Percentiles rank a stretch among this genome's conserved stretches.
These are phyloP conservation scores for Cryptococcus hybrid DNA, from an alignment of 1,284 basidiomycete species.

Conservation along the genomic window DNA sequence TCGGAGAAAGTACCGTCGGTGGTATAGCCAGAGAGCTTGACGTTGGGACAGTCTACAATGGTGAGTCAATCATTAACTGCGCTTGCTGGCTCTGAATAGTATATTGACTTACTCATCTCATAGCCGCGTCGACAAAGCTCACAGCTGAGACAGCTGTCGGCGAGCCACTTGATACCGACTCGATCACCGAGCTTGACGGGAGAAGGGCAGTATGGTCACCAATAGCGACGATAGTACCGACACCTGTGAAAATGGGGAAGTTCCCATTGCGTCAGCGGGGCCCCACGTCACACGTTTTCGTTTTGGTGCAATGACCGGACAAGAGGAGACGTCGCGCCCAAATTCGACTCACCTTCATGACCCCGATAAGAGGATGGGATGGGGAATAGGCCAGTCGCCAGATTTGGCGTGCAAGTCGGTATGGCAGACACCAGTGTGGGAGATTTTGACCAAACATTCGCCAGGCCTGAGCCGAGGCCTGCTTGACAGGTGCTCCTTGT, in stretches of 20 bases:
- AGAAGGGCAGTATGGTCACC: conserved; percentile 62
- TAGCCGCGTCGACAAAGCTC: conserved; percentile 69
- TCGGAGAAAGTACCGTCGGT: conserved; percentile 82
- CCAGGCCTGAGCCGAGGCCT: conserved; percentile 67
- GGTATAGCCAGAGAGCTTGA: conserved; percentile 67
- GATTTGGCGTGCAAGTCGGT: conserved; percentile 59
- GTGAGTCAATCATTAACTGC: background rate
- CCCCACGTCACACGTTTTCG: no score
- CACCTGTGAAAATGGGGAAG: conserved; percentile 6
- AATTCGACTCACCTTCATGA: conserved; percentile 26
- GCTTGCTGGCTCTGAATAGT: background rate
- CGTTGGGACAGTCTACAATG: conserved; percentile 56
- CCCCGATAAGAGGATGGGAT: conserved; percentile 48
- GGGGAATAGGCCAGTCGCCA: conserved; percentile 67
- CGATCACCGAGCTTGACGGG: conserved; percentile 64
- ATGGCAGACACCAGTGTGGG: conserved; percentile 59
- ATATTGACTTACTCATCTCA: conserved; percentile 52
- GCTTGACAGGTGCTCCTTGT: conserved; percentile 54
- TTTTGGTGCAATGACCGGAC: background rate
- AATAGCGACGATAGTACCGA: conserved; percentile 67
- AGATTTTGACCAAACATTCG: conserved; percentile 75
- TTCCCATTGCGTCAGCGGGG: no score
- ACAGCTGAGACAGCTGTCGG: conserved; percentile 68
- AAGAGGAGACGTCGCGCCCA: background rate
- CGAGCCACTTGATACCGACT: conserved; percentile 83